Base-by-base conservation (phyloP, 257 asterid species). In the Petrea volubilis region DNA sequence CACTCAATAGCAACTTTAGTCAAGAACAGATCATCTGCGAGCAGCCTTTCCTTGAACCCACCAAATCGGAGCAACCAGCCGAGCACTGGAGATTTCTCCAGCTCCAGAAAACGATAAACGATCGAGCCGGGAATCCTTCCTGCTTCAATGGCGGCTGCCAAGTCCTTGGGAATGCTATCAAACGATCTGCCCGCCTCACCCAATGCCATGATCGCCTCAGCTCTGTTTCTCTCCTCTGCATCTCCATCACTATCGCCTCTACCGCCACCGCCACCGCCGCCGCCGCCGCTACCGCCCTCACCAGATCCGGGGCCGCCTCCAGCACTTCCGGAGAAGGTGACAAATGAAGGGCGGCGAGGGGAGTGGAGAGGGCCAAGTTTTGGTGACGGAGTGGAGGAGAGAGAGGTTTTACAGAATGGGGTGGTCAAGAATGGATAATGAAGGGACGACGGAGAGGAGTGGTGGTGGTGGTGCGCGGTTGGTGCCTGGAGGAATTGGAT, bases 1-100 rank as follows among this genome's bases (percentile, higher is more conserved):
- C 98, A 93, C 69, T 93, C 98, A 60, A 91, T 93, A n/a, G 74
- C 98, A 79, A 93, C 97, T 83, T 93, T 93, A 69, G 98, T 89
- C 87, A 93, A 73, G 91, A 93, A 93, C 34, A 93, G 96, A 83
- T 93, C 98, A 79, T 91, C 98, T 2, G 95, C 98, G 17, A 93
- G 85, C 84, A 93, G 77, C 71, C 98, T 85, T 58, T 93, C 98
- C 83, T 87, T 93, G 57, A 93, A 93, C 41, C 97, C 98, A 31
- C 89, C 93, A 59, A 93, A 91, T 29, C 52, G 71, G 53, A 93
- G 90, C 86, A 93, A 29, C 98, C 97, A 93, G 1, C 86, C 51
- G 40, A 93, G 59, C 14, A 84, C 29, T 1, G 88, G 84, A 11
- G 96, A 85, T 76, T 87, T 89, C 80, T 93, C 96, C 55, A 93